Percentiles rank a stretch among this genome's conserved stretches.
These are phyloP conservation scores for Chionographis japonica DNA, from an alignment of 106 monocot genomes.

Conservation along the genomic window DNA sequence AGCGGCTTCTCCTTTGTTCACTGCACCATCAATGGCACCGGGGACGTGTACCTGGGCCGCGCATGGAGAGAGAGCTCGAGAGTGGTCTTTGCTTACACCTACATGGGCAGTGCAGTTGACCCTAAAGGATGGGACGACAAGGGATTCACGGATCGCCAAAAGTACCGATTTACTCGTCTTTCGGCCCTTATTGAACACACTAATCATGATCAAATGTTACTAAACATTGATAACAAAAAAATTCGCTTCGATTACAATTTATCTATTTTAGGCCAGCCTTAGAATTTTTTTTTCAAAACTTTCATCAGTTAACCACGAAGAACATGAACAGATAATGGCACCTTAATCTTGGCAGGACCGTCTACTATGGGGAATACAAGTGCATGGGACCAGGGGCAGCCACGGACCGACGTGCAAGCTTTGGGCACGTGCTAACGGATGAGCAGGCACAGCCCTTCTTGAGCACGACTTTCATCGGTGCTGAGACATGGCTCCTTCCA, in stretches of 20 bases:
- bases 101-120: slow-evolving; percentile 40
- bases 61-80: slow-evolving; percentile 51
- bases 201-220: too few species aligned
- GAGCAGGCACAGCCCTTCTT: slow-evolving; percentile 37
- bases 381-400: slow-evolving; percentile 48
- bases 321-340: too few species aligned
- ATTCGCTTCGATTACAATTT: too few species aligned
- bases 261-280: too few species aligned
- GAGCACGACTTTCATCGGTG: slow-evolving; percentile 35
- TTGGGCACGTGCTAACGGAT: slow-evolving; percentile 27
- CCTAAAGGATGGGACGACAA: slow-evolving; percentile 61
- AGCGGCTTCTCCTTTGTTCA: slow-evolving; percentile 53
- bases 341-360: slow-evolving; percentile 26
- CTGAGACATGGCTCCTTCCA: slow-evolving; percentile 41
- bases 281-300: too few species aligned
- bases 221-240: too few species aligned
- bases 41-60: slow-evolving; percentile 41
- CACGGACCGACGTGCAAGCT: slow-evolving; percentile 30
- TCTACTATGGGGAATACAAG: slow-evolving; percentile 70
- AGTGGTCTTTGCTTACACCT: slow-evolving; percentile 57
- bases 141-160: slow-evolving; percentile 16
- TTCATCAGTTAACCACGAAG: too few species aligned
- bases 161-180: slow-evolving; percentile 10
- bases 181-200: too few species aligned
- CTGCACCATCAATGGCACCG: slow-evolving; percentile 46